Conservation (phyloP, 2,329 filamentous ascomycete genomes). For the Alternaria sp. region DNA sequence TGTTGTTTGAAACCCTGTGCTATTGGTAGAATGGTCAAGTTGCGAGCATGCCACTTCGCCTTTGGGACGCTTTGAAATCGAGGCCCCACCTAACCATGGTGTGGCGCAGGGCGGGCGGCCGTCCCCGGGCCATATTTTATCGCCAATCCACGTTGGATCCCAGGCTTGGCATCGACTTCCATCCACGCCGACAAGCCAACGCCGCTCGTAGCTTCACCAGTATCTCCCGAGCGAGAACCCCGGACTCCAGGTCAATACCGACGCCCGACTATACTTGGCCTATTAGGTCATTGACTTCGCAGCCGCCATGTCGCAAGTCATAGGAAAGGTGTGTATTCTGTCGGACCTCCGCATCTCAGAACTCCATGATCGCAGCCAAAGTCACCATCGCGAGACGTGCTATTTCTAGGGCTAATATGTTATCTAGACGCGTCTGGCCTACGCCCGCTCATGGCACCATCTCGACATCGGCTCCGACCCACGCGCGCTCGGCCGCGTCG, state of each 20-base stretch:
- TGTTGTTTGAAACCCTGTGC: not conserved
- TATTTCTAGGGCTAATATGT: constrained; percentile 13
- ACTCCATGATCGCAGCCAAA: not conserved
- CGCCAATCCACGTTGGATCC: constrained; percentile 10
- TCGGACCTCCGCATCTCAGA: constrained; percentile 28
- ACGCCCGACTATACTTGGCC: not conserved
- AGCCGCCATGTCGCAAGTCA: constrained; percentile 74
- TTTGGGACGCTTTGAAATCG: constrained; percentile 43
- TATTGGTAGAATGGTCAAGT: constrained; percentile 11
- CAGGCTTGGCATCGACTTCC: constrained; percentile 22
- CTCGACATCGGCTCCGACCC: constrained; percentile 71
- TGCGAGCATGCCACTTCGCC: constrained; percentile 16
- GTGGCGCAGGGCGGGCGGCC: not conserved
- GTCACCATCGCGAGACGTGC: not conserved
- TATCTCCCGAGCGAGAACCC: constrained; percentile 1
- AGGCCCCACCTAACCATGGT: constrained; percentile 3
- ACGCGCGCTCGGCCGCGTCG: constrained; percentile 87
- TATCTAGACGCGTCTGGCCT: constrained; percentile 86
- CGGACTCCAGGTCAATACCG: not conserved
- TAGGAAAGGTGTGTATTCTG: constrained; percentile 69
- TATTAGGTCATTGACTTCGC: constrained; percentile 30
- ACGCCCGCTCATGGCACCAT: constrained; percentile 95
- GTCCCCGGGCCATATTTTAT: constrained; percentile 5
- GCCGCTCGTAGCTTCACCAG: not conserved
- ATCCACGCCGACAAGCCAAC: constrained; percentile 14